These are phyloP conservation scores for Rosa multiflora DNA, from an alignment of 306 rosid genomes.

Conservation along the genomic window DNA sequence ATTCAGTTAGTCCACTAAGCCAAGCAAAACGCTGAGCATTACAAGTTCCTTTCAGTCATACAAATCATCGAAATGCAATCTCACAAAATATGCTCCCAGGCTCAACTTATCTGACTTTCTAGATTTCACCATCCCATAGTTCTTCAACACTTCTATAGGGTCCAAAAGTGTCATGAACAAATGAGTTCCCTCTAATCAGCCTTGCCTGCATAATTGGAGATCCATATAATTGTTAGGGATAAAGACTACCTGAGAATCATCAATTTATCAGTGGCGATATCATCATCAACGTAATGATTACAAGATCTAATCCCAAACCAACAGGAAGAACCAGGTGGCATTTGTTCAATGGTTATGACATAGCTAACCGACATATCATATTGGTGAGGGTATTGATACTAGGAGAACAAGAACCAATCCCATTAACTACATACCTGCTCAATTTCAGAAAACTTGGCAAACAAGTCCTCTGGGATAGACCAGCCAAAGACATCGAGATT, in stretches of 20 bases:
- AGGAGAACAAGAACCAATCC: neutral
- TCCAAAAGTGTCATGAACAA: constrained; percentile 57
- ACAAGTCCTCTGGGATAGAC: constrained; percentile 64
- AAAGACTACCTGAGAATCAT: neutral
- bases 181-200: constrained; percentile 42
- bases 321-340: neutral
- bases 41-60: neutral
- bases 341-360: neutral
- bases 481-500: constrained; percentile 66
- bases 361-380: neutral
- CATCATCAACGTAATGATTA: neutral
- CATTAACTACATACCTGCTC: constrained; percentile 40
- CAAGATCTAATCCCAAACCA: neutral
- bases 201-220: constrained; percentile 54
- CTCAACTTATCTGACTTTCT: neutral
- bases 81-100: neutral
- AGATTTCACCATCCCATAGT: constrained; percentile 85
- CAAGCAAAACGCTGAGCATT: neutral
- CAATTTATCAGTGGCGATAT: neutral
- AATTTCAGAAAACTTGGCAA: constrained; percentile 39
- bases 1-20: neutral
- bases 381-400: neutral
- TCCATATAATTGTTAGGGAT: neutral
- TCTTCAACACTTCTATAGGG: constrained; percentile 49
- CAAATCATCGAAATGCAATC: neutral